Conservation (phyloP, 140 eudicot species). For the Flaveria floridana region DNA sequence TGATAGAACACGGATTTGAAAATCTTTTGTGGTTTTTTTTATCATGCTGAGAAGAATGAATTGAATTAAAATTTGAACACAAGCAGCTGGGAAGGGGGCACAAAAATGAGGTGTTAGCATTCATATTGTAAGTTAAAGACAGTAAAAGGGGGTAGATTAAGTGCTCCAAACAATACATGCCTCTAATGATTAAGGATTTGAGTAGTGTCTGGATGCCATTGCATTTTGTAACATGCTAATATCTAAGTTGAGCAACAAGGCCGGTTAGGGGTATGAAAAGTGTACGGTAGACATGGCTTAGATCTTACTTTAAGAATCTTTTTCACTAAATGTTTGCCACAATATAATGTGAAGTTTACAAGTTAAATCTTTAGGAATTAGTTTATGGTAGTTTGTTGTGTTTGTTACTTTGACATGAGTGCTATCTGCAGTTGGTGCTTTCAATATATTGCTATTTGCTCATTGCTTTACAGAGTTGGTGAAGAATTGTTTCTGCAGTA, state of each 20-base stretch:
- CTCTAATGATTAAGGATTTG: too few relatives aligned
- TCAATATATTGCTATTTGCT: background rate
- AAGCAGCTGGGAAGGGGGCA: constrained; percentile 2
- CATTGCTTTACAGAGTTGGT: background rate
- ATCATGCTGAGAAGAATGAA: background rate
- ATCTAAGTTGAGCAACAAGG: background rate
- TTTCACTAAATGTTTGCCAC: background rate
- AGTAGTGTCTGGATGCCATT: background rate
- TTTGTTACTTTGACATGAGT: background rate
- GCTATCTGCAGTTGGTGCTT: constrained; percentile 6
- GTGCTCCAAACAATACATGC: too few relatives aligned
- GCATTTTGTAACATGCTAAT: background rate
- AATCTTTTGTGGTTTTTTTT: constrained; percentile 4
- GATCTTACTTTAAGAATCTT: background rate
- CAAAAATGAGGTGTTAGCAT: background rate
- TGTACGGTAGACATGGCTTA: background rate
- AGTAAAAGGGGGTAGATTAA: too few relatives aligned
- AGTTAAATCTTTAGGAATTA: background rate
- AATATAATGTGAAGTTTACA: background rate
- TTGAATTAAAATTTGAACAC: background rate
- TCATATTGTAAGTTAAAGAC: background rate
- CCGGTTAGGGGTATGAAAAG: background rate
- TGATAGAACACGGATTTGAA: background rate
- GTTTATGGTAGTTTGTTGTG: constrained; percentile 10
- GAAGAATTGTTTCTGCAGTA: background rate